A percentile compares a stretch with the other conserved stretches of the same genome.
Evolutionary conservation across 345 rosid genomes (phyloP).

Genomic region (Rhodomyrtus tomentosa): DNA sequence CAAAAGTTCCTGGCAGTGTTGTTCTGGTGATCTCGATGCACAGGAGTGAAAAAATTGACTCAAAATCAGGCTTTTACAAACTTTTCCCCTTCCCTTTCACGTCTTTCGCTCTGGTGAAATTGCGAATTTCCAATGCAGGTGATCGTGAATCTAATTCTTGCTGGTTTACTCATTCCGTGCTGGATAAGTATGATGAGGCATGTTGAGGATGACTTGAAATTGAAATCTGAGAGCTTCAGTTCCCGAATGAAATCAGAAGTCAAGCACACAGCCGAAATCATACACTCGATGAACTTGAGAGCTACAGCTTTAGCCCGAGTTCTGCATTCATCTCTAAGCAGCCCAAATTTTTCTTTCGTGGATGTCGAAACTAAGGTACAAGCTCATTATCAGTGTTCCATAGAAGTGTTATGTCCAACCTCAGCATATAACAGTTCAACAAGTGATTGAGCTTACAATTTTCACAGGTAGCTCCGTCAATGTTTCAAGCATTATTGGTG

Average conservation of each 20-base stretch:
- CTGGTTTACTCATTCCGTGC: not conserved
- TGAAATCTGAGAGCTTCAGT: not conserved
- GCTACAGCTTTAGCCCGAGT: not conserved
- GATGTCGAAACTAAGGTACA: not conserved
- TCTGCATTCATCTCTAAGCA: not conserved
- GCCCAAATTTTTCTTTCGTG: not conserved
- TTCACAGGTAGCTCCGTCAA: not conserved
- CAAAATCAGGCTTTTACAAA: not conserved
- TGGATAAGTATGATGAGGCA: not conserved
- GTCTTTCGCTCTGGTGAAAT: not conserved
- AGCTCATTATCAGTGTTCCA: not conserved
- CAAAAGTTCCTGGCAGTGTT: not conserved
- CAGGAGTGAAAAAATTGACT: not conserved
- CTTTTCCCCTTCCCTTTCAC: not conserved
- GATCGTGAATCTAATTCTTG: not conserved
- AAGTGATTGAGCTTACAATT: not conserved
- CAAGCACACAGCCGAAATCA: not conserved
- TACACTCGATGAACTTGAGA: not conserved
- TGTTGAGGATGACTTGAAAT: not conserved
- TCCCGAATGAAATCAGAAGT: not conserved
- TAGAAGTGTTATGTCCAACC: not conserved
- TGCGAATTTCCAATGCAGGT: not conserved
- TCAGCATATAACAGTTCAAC: not conserved
- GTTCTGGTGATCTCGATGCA: not conserved
- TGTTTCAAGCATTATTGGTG: not conserved